A percentile compares a stretch with the other conserved stretches of the same genome.
phyloP scores from a whole-genome alignment of 768 basidiomycete species.

The Mycena polygramma region DNA sequence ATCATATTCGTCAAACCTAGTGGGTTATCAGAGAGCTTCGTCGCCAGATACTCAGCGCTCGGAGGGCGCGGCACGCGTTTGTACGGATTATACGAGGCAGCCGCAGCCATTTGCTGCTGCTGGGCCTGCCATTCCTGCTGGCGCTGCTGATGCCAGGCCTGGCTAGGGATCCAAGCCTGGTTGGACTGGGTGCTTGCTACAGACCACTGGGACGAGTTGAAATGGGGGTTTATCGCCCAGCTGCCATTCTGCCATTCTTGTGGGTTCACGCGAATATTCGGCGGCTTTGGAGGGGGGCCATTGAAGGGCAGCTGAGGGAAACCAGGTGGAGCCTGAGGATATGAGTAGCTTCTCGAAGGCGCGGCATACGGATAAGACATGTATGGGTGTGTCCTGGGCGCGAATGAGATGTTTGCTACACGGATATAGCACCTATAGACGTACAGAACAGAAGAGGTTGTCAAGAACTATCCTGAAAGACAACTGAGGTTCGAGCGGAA shows the following conservation, averaged over 20 bases:
- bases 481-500: conserved; percentile 28
- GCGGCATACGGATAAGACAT: conserved; percentile 30
- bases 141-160: conserved; percentile 54
- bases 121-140: conserved; percentile 40
- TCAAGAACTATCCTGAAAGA: conserved; percentile 31
- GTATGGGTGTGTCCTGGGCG: conserved; percentile 9
- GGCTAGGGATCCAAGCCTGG: conserved; percentile 55
- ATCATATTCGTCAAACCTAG: conserved; percentile 77
- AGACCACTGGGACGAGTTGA: conserved; percentile 47
- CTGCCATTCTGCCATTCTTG: conserved; percentile 38
- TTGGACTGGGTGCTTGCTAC: conserved; percentile 39
- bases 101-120: conserved; percentile 43
- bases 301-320: conserved; percentile 37
- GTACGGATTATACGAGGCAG: conserved; percentile 65
- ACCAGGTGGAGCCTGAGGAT: conserved; percentile 31
- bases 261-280: conserved; percentile 33
- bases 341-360: conserved; percentile 25
- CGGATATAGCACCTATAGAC: conserved; percentile 17
- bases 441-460: conserved; percentile 30
- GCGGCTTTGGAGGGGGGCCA: conserved; percentile 35
- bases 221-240: conserved; percentile 54
- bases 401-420: conserved; percentile 15
- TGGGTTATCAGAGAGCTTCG: conserved; percentile 70
- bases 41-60: conserved; percentile 75
- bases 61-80: conserved; percentile 73